Base-by-base conservation (phyloP, 176 grass and related monocot species). In the Oryza glaberrima region DNA sequence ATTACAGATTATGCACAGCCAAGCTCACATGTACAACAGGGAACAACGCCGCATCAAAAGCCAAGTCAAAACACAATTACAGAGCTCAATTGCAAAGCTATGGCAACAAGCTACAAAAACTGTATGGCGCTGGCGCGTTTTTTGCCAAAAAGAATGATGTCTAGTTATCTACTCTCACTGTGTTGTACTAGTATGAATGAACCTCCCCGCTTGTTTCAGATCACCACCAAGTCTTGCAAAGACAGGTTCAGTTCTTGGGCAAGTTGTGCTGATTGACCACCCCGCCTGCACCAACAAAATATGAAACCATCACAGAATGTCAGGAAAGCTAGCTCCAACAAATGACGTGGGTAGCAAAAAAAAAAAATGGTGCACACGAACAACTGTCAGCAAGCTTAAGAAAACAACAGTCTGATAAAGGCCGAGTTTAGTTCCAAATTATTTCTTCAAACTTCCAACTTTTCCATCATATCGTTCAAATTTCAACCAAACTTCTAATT, bases 171-270 rank as follows among this genome's bases (percentile, higher is more conserved):
- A 87, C 48, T 84, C 32, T 64, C 28, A 11, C 19, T 61, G 23
- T 81, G 82, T 4, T 19, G 64, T 80, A 30, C 28, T 30, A 30
- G 28, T 30, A 70, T 71, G 72, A n/a, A 69, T 47, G 36, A 43
- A 63, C 64, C 79, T 77, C 47, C 16, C 0, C 0, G 16, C 9
- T n/a, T 40, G 52, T 47, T 30, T 75, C 72, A 86, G 70, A 89
- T 89, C 25, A 92, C 79, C 56, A 82, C 77, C 61, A 94, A 73
- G 60, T 96, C 87, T 77, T 91, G 96, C 83, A 99, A 92, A 64
- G 86, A 78, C 58, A 94, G 64, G 77, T 76, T 90, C 51, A 99
- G 81, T 67, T 94, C 91, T 19, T 90, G 82, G 38, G 96, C 96
- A 75, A 96, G 88, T 43, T 85, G 90, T 67, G 86, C 89, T 38